Evolutionary conservation across 257 asterid species (phyloP).

Genomic region (Forsythia suspensa): DNA sequence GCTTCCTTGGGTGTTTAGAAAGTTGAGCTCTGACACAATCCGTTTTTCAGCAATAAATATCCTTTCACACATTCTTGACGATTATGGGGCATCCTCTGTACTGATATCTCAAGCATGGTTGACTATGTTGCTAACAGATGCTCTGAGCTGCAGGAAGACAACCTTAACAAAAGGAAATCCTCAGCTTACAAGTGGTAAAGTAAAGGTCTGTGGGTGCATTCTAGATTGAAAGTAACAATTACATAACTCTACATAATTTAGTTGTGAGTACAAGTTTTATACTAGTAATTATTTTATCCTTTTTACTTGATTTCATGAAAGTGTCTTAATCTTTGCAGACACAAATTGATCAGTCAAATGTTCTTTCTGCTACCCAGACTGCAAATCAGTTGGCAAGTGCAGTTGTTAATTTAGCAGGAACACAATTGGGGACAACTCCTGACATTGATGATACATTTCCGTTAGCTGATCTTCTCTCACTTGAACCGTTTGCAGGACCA

Average conservation of each 20-base stretch:
- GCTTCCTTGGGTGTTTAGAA: constrained; percentile 85
- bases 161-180: constrained; percentile 55
- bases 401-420: constrained; percentile 90
- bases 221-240: neutral
- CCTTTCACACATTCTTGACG: constrained; percentile 88
- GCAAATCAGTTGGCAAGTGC: constrained; percentile 81
- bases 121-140: constrained; percentile 67
- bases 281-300: neutral
- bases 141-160: constrained; percentile 63
- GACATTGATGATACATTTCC: constrained; percentile 74
- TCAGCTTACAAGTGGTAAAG: constrained; percentile 67
- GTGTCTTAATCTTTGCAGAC: constrained; percentile 64
- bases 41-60: constrained; percentile 83
- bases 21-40: constrained; percentile 58
- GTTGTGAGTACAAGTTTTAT: constrained; percentile 4
- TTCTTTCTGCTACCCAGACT: constrained; percentile 79
- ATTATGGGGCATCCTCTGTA: constrained; percentile 89
- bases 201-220: constrained; percentile 60
- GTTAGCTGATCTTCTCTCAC: constrained; percentile 75
- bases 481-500: constrained; percentile 76
- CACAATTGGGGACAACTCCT: constrained; percentile 63
- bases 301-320: constrained; percentile 20
- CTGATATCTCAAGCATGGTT: constrained; percentile 99
- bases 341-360: constrained; percentile 81
- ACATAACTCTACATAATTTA: neutral